Base-by-base conservation (phyloP, 2,329 filamentous ascomycete genomes). In the Calonectria naviculata region DNA sequence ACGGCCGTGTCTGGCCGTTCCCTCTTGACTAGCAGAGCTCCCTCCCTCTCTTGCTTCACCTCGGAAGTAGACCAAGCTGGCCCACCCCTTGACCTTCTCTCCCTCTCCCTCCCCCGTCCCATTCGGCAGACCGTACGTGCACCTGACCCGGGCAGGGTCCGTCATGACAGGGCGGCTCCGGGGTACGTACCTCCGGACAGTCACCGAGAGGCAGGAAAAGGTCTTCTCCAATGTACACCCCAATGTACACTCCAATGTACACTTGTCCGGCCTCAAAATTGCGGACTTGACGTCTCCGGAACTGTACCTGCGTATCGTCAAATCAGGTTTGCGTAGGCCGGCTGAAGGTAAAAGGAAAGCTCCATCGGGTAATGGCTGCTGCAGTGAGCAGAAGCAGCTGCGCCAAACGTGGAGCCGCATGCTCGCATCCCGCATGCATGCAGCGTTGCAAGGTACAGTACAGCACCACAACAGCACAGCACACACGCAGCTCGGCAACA, bases 131-230 rank as follows among this genome's bases (percentile, higher is more conserved):
- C 65, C 44, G 36, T 28, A 68, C 36, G 26, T 61, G 49, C 47
- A 47, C 42, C 49, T 63, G 46, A 42, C 58, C 68, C 71, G 72
- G 71, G 56, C 72, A 74, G 66, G 42, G 68, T 69, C 72, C 71
- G 68, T 65, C 28, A 54, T 62, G 44, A 68, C 44, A 60, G 31
- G 58, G 67, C 52, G 52, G 31, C 65, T 54, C 63, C 65, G 64
- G 68, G 54, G 68, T 77, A 78, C 74, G 76, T 78, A 77, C 71
- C 75, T 71, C 76, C 76, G 76, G 76, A 78, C 71, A 75, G 72
- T 78, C 76, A 73, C 76, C 76, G 76, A 78, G 73, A 52, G 38
- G 12, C 24, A 28, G 36, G 44, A 31, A 54, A 31, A 29, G 17
- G 49, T 41, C 38, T n/a, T 36, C 34, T 13, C 34, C 15, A 12